These are phyloP conservation scores for Termitomyces sp. DNA, from an alignment of 768 basidiomycete genomes.

Conservation along the genomic window DNA sequence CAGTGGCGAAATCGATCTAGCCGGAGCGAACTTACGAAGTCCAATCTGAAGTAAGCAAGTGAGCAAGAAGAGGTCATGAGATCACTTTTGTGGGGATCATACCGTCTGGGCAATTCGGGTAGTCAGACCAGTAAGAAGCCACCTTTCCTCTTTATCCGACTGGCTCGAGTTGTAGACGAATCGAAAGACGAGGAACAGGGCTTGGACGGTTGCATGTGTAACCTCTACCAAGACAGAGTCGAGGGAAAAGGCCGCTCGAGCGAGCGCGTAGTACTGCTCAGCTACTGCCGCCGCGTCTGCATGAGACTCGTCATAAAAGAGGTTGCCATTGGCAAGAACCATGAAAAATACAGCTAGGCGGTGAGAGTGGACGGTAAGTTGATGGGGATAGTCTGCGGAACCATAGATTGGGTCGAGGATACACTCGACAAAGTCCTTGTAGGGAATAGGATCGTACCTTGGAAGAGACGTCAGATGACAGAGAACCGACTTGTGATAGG, in stretches of 20 bases:
- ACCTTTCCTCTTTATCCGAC: slow-evolving; percentile 40
- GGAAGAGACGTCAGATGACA: not conserved
- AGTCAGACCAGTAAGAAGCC: slow-evolving; percentile 45
- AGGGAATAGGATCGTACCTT: slow-evolving; percentile 45
- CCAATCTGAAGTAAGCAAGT: slow-evolving; percentile 34
- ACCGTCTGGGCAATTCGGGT: slow-evolving; percentile 42
- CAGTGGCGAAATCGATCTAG: not conserved
- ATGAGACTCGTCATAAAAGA: slow-evolving; percentile 37
- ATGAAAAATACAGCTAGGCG: slow-evolving; percentile 51
- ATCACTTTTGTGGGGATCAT: slow-evolving; percentile 1
- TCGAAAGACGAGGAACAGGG: slow-evolving; percentile 40
- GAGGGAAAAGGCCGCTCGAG: slow-evolving; percentile 45
- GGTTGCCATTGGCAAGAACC: slow-evolving; percentile 42
- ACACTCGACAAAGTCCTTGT: slow-evolving; percentile 35
- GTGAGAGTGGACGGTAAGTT: slow-evolving; percentile 41
- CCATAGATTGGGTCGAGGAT: slow-evolving; percentile 40
- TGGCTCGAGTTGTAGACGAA: slow-evolving; percentile 41
- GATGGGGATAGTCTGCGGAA: slow-evolving; percentile 29
- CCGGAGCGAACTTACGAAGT: slow-evolving; percentile 35
- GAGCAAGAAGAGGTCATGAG: not conserved
- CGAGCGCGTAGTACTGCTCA: slow-evolving; percentile 43
- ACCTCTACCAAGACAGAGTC: slow-evolving; percentile 41
- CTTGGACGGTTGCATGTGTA: slow-evolving; percentile 44
- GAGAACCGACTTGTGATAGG: slow-evolving; percentile 1
- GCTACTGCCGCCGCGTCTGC: slow-evolving; percentile 27